A percentile compares a stretch with the other conserved stretches of the same genome.
These are phyloP conservation scores for Kockiozyma suomiensis DNA, from an alignment of 805 yeast species.

Conservation along the genomic window DNA sequence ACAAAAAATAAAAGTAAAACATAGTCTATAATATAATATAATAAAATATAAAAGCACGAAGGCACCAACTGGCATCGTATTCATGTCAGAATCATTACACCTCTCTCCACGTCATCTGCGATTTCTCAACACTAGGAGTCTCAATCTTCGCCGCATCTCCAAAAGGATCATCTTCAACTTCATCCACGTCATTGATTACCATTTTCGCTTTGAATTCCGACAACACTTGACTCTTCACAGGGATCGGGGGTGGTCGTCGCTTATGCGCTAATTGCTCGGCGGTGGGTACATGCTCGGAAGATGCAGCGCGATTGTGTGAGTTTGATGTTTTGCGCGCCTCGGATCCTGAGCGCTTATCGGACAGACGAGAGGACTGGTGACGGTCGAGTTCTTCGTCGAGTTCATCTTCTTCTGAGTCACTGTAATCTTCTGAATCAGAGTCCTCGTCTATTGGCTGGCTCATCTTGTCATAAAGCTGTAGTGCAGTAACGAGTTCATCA, in stretches of 20 bases:
- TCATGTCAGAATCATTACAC: too few species aligned
- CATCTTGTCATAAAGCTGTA: slow-evolving; percentile 67
- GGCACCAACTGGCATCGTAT: too few species aligned
- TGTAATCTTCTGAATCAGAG: slow-evolving; percentile 48
- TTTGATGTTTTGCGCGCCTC: background rate
- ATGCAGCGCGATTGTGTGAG: slow-evolving; percentile 2
- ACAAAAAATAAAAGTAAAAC: background rate
- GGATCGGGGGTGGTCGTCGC: slow-evolving; percentile 36
- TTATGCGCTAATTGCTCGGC: slow-evolving; percentile 32
- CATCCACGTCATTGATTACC: slow-evolving; percentile 31
- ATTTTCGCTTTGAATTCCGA: slow-evolving; percentile 28
- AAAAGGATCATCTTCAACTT: slow-evolving; percentile 49
- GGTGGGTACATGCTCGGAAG: slow-evolving; percentile 19
- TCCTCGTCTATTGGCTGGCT: slow-evolving; percentile 49
- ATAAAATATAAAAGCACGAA: too few species aligned
- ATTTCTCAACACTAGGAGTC: slow-evolving; percentile 30
- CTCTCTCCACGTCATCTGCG: slow-evolving; percentile 22
- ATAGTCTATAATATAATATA: background rate
- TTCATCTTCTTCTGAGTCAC: slow-evolving; percentile 45
- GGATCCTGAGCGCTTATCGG: slow-evolving; percentile 8
- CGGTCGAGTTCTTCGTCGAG: slow-evolving; percentile 12
- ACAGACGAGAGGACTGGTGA: background rate
- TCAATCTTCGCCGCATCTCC: slow-evolving; percentile 50
- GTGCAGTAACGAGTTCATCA: slow-evolving; percentile 78
- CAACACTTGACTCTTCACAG: slow-evolving; percentile 33